phyloP scores from a whole-genome alignment of 352 stramenopile genomes.

The Saprolegnia parasitica region DNA sequence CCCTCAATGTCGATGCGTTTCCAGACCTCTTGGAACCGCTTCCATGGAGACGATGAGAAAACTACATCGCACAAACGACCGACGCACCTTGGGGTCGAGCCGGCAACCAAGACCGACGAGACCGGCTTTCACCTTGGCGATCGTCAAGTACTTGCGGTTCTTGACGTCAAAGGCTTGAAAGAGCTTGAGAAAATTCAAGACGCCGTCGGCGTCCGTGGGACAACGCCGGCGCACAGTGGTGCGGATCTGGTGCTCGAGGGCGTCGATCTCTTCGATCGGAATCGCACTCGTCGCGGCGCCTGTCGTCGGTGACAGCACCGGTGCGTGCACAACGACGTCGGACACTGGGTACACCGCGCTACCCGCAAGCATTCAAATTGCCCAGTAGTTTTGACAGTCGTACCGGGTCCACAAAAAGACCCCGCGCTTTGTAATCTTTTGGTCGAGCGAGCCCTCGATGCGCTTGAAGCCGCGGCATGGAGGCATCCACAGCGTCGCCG shows the following conservation, averaged over 20 bases:
- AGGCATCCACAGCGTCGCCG: constrained; percentile 57
- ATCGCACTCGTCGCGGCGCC: background rate
- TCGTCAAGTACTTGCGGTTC: constrained; percentile 34
- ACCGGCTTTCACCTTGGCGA: constrained; percentile 4
- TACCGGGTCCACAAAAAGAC: constrained; percentile 66
- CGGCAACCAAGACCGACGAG: constrained; percentile 10
- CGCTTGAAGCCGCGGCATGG: constrained; percentile 71
- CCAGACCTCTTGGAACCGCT: constrained; percentile 50
- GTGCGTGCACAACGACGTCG: background rate
- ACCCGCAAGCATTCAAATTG: background rate
- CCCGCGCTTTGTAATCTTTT: constrained; percentile 47
- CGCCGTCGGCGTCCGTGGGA: constrained; percentile 65
- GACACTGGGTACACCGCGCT: background rate
- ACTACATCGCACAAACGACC: background rate
- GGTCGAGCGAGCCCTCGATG: constrained; percentile 59
- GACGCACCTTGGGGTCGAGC: constrained; percentile 8
- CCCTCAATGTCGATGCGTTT: constrained; percentile 60
- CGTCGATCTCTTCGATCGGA: constrained; percentile 37
- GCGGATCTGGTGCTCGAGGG: constrained; percentile 63
- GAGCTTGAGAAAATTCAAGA: constrained; percentile 62
- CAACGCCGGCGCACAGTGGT: constrained; percentile 66
- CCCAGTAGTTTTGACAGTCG: background rate
- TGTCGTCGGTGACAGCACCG: constrained; percentile 6
- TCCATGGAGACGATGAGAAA: background rate
- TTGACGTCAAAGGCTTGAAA: constrained; percentile 78